Conservation (phyloP, 2,329 filamentous ascomycete genomes). For the Bipolaris sorokiniana region DNA sequence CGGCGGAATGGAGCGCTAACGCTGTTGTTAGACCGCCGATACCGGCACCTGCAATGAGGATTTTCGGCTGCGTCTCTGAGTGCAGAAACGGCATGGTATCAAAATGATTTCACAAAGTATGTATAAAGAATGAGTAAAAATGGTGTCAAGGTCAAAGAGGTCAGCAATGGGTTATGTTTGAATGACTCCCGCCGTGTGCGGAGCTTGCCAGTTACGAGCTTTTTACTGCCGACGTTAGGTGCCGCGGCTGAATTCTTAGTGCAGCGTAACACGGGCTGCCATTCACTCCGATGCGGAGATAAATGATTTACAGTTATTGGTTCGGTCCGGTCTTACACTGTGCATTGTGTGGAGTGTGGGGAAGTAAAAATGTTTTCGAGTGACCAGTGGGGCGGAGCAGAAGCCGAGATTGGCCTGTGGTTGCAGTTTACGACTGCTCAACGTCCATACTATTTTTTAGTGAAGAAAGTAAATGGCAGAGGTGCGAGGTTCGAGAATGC, state of each 20-base stretch:
- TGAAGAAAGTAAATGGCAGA: background rate
- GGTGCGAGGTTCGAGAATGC: background rate
- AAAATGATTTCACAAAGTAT: background rate
- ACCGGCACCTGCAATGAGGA: conserved; percentile 55
- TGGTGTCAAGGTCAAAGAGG: background rate
- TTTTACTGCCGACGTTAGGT: conserved; percentile 12
- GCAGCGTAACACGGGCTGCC: background rate
- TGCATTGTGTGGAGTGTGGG: conserved; percentile 4
- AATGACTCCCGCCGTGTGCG: background rate
- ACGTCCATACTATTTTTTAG: background rate
- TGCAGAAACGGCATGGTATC: conserved; percentile 25
- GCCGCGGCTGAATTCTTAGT: conserved; percentile 7
- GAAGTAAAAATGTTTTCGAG: background rate
- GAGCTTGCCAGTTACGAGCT: background rate
- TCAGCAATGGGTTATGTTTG: background rate
- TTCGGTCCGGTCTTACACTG: background rate
- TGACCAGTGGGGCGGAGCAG: background rate
- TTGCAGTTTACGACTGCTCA: background rate
- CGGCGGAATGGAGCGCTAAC: conserved; percentile 73
- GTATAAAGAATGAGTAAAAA: background rate
- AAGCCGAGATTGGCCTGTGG: conserved; percentile 3
- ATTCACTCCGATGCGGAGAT: background rate
- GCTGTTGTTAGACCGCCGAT: conserved; percentile 78
- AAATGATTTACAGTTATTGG: background rate
- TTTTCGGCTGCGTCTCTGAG: conserved; percentile 31